Base-by-base conservation (phyloP, 257 asterid genomes). In the Nemophila menziesii region DNA sequence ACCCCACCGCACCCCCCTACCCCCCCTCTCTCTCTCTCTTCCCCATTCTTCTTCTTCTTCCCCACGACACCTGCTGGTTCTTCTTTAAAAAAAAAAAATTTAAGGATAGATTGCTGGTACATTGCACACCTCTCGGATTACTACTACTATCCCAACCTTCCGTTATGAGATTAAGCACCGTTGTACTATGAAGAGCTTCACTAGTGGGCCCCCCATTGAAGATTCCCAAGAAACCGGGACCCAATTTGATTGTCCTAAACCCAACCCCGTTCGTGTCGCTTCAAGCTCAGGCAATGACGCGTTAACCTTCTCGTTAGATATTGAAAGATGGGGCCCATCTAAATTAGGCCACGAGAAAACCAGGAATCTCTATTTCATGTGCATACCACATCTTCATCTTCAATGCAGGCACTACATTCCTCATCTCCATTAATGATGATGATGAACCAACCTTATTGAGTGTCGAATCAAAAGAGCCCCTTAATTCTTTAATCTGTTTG, bases 91-190 rank as follows among this genome's bases (percentile, higher is more conserved):
- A n/a, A n/a, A n/a, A n/a, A n/a, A n/a, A n/a, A n/a, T n/a, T n/a
- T n/a, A n/a, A n/a, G n/a, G n/a, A n/a, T n/a, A n/a, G n/a, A n/a
- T n/a, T n/a, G n/a, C n/a, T n/a, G n/a, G n/a, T n/a, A n/a, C n/a
- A n/a, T n/a, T n/a, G n/a, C 16, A 90, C 98, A 22, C 98, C 98
- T 0, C 96, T 85, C 0, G 98, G 98, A 1, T 96, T 84, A 0
- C 87, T 72, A 44, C 90, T 67, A 15, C 68, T 63, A 9, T 87
- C 92, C 92, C 89, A 74, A 17, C 73, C 65, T 2, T 72, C 80
- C 0, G 66, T 62, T 63, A 77, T 73, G 13, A 77, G 69, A 49
- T 74, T 75, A 19, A 83, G 84, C 1, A 67, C 78, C 5, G 72
- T 62, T 2, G 75, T 63, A 46, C 61, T 65, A 26, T 84, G 94